A percentile compares a stretch with the other conserved stretches of the same genome.
Evolutionary conservation across 2,329 filamentous ascomycete species (phyloP).

Genomic region (Phaeomoniella chlamydospora): DNA sequence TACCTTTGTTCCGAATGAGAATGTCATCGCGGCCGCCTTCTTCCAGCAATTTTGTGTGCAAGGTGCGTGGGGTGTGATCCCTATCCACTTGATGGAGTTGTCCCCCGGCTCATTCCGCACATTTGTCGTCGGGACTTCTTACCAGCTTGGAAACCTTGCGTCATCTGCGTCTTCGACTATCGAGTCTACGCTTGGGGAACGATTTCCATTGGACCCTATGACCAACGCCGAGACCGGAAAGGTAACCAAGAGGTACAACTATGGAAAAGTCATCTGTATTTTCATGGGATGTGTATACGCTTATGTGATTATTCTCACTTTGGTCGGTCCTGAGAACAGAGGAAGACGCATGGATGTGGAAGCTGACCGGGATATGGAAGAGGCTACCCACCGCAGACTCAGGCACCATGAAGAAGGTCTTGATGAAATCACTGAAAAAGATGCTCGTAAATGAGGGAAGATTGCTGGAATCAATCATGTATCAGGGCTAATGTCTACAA

Average conservation of each 20-base stretch:
- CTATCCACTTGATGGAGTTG: slow-evolving; percentile 53
- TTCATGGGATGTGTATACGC: slow-evolving; percentile 76
- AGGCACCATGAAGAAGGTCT: not conserved
- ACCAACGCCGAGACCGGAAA: slow-evolving; percentile 25
- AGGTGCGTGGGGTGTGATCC: slow-evolving; percentile 63
- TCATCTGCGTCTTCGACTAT: slow-evolving; percentile 55
- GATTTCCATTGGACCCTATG: slow-evolving; percentile 50
- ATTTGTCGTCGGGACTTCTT: slow-evolving; percentile 47
- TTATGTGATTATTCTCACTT: slow-evolving; percentile 38
- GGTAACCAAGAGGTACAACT: slow-evolving; percentile 43
- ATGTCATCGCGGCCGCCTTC: slow-evolving; percentile 66
- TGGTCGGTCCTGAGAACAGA: slow-evolving; percentile 32
- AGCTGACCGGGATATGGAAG: slow-evolving; percentile 30
- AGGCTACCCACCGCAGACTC: slow-evolving; percentile 14
- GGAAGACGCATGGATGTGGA: slow-evolving; percentile 31
- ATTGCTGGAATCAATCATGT: too few relatives aligned
- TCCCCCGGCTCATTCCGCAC: slow-evolving; percentile 46
- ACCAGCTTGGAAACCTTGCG: slow-evolving; percentile 50
- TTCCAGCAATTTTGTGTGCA: slow-evolving; percentile 72
- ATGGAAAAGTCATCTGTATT: slow-evolving; percentile 75
- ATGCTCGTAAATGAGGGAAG: not conserved
- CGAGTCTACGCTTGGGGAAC: slow-evolving; percentile 59
- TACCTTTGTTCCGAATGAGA: slow-evolving; percentile 48
- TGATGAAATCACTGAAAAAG: not conserved
- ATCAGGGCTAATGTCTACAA: too few relatives aligned